Evolutionary conservation across 1,284 basidiomycete species (phyloP).

Genomic region (Crepidotus sp.): DNA sequence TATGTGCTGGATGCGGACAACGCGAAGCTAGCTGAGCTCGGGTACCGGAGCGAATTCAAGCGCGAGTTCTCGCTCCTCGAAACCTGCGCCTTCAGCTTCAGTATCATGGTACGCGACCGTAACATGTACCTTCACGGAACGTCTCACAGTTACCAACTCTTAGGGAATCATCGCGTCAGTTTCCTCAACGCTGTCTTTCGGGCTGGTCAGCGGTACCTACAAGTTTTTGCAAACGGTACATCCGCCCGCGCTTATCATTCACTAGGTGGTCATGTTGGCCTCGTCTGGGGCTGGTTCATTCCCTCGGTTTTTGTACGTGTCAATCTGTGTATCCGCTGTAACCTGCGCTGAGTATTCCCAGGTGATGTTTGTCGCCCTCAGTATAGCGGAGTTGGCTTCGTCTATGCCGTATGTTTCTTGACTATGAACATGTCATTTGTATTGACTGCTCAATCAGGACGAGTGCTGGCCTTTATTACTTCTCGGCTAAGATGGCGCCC

Average conservation of each 20-base stretch:
- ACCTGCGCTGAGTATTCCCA: no score
- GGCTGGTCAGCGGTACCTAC: constrained; percentile 46
- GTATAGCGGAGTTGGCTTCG: constrained; percentile 65
- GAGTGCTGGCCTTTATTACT: constrained; percentile 66
- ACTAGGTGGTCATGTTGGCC: constrained; percentile 62
- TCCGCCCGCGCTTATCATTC: neutral
- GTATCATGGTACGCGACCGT: constrained; percentile 44
- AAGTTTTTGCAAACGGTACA: neutral
- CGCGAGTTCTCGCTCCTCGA: constrained; percentile 68
- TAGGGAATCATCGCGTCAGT: constrained; percentile 58
- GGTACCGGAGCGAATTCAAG: constrained; percentile 69
- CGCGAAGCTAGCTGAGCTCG: constrained; percentile 51
- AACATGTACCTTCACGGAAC: neutral
- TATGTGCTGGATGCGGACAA: constrained; percentile 34
- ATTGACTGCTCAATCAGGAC: constrained; percentile 32
- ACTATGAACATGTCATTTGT: neutral
- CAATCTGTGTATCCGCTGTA: no score
- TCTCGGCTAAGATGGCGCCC: constrained; percentile 62
- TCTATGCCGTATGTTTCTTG: constrained; percentile 58
- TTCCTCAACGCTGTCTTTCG: constrained; percentile 57
- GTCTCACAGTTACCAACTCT: neutral
- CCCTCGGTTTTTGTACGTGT: constrained; percentile 49
- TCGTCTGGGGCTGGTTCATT: constrained; percentile 73
- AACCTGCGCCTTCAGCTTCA: constrained; percentile 62
- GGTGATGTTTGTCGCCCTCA: constrained; percentile 51